A percentile compares a stretch with the other conserved stretches of the same genome.
Conservation (phyloP, 345 rosid genomes). For the Brassica incana region DNA sequence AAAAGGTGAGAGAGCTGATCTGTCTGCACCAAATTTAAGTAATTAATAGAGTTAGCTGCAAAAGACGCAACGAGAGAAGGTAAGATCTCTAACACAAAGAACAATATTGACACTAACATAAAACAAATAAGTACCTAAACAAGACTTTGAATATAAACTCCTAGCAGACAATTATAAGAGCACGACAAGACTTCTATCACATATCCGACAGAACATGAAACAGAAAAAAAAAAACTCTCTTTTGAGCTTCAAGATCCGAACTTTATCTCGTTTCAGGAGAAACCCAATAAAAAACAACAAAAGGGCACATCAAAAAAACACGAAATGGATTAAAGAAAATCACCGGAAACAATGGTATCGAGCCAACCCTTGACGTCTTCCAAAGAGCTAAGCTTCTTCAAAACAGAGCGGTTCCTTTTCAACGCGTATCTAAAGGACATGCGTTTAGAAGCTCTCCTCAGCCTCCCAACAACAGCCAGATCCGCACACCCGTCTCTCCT, state of each 20-base stretch:
- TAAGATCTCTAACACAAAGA: constrained; percentile 26
- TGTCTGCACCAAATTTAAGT: constrained; percentile 40
- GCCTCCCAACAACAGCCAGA: constrained; percentile 74
- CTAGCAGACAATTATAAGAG: neutral
- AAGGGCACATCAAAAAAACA: neutral
- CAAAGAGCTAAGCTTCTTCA: constrained; percentile 50
- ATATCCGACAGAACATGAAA: neutral
- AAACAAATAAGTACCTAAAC: neutral
- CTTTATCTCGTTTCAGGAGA: neutral
- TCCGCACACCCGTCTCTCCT: constrained; percentile 56
- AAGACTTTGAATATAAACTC: neutral
- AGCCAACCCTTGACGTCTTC: constrained; percentile 70
- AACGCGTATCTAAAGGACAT: constrained; percentile 54
- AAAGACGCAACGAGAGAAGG: constrained; percentile 30
- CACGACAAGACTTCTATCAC: neutral
- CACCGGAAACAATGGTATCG: constrained; percentile 68
- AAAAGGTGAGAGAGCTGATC: constrained; percentile 34
- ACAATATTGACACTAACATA: neutral
- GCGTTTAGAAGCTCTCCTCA: constrained; percentile 51
- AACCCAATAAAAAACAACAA: neutral
- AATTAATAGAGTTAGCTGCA: constrained; percentile 34
- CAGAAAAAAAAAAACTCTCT: neutral
- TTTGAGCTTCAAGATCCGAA: neutral
- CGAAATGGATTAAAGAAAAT: neutral
- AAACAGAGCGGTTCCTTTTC: constrained; percentile 39